Evolutionary conservation across 116 monocot genomes (phyloP).

Genomic region (Trichopus zeylanicus): DNA sequence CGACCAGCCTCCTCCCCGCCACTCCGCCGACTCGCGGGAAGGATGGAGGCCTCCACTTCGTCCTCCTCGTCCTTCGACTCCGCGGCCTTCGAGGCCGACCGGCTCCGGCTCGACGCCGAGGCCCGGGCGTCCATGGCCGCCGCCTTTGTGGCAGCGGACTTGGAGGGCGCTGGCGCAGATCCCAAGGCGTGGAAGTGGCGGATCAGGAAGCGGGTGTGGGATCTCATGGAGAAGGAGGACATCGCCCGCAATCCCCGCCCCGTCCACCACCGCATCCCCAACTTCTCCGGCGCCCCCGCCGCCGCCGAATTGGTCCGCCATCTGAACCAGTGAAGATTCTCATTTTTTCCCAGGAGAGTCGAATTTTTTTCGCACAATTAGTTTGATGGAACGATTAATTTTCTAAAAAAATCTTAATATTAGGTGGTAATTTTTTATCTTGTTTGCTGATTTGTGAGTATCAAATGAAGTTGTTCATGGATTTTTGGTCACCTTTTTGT

Average conservation of each 20-base stretch:
- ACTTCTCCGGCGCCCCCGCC: slow-evolving; percentile 56
- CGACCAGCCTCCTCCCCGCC: not conserved
- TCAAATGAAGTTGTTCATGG: no score
- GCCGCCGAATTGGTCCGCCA: slow-evolving; percentile 51
- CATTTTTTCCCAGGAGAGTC: no score
- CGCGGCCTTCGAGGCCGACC: slow-evolving; percentile 54
- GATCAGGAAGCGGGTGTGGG: slow-evolving; percentile 76
- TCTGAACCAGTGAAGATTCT: no score
- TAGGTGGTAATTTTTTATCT: no score
- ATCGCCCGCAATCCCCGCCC: slow-evolving; percentile 74
- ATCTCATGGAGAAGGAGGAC: slow-evolving; percentile 63
- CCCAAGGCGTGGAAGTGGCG: slow-evolving; percentile 83
- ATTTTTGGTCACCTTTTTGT: no score
- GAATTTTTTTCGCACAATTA: no score
- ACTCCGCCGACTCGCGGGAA: not conserved
- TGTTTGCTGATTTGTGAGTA: no score
- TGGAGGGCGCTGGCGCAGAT: slow-evolving; percentile 15
- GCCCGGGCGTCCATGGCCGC: slow-evolving; percentile 65
- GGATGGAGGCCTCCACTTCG: not conserved
- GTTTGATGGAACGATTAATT: no score
- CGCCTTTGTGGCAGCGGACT: slow-evolving; percentile 4
- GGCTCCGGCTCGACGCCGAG: slow-evolving; percentile 67
- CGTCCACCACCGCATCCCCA: slow-evolving; percentile 91
- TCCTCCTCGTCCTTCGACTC: slow-evolving; percentile 43
- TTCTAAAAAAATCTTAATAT: no score